Evolutionary conservation across 257 asterid genomes (phyloP), one percentile per base, ranked within the genome.

Genomic region (Perilla frutescens): DNA sequence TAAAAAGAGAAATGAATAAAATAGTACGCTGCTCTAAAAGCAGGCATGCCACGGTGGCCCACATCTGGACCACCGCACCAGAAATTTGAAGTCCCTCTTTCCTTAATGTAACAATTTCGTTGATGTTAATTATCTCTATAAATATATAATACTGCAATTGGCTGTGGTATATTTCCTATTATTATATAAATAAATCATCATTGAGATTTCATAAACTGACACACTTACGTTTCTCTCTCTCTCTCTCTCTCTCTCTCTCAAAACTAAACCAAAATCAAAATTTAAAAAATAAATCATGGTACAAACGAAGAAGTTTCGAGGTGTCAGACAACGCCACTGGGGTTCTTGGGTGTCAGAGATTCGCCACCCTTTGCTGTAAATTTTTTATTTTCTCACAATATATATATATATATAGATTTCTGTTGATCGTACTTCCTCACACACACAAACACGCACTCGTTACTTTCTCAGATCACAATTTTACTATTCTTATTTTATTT

Each of bases 271-370:
- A 20, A n/a, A n/a, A 50, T 50, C 41, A 56, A 7, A 57, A 26
- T 20, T 20, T 0, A 20, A 20, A 20, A 20, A 20, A 20, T 20
- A 6, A n/a, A 59, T 12, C 59, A 87, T 92, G 97, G 96, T 85
- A 72, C 93, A 86, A 7, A 59, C 89, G 1, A 92, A 78, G 83
- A 92, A 92, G 77, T 92, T 71, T 66, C 84, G 98, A 81, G 96
- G 98, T 53, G 98, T 92, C 81, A 82, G 98, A 73, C 98, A 92
- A 58, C 96, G 98, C 67, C 96, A 92, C 63, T 92, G 96, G 98
- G 98, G 98, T 50, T 90, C 98, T 67, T 92, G 98, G 98, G 98
- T 92, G 66, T 92, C 98, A 45, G 98, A 92, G 81, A 92, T 90
- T 73, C 96, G 98, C 56, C 98, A 92, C 32, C 98, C 98, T 5